Base-by-base conservation (phyloP, 768 basidiomycete genomes). In the Pulveroboletus sp. region DNA sequence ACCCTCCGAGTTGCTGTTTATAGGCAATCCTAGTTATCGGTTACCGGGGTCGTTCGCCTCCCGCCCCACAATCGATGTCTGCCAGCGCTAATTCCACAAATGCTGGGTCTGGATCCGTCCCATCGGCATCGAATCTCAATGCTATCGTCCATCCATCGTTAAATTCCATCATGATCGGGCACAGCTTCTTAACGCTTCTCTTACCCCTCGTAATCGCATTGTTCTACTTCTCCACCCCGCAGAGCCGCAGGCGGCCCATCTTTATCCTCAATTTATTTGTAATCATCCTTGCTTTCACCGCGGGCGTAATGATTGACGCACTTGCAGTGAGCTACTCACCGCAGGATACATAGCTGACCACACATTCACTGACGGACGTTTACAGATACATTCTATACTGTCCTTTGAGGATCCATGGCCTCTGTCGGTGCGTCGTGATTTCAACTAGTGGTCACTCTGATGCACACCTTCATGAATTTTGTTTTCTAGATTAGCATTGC, bases 171-270 rank as follows among this genome's bases (percentile, higher is more conserved):
- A 57, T 71, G 53, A 60, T 70, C 27, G 58, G 57, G 1, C 64
- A 68, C 33, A 61, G 66, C 0, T 66, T 71, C 46, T 46, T 64
- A 30, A 57, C 63, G 4, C 57, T 70, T 11, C 64, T 67, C 5
- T n/a, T 68, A 1, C 61, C 66, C 31, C 67, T 68, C 50, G 40
- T 67, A 8, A 51, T 63, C 8, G 66, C 67, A 11, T 28, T 68
- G 33, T 63, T 68, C 48, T 63, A 65, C 46, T 68, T 59, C 26
- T 69, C 67, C 6, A 67, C 58, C 4, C 50, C 57, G 0, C 48
- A 55, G 31, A 55, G 63, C 17, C 61, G 67, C 17, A 32, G 55
- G 5, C 56, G 55, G 9, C 59, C 65, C 1, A 65, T 68, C 32
- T 68, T 69, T 39, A 55, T 62, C 15, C 62, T 68, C 41, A 69